Conservation (phyloP, 306 rosid species). For the Canavalia gladiata region DNA sequence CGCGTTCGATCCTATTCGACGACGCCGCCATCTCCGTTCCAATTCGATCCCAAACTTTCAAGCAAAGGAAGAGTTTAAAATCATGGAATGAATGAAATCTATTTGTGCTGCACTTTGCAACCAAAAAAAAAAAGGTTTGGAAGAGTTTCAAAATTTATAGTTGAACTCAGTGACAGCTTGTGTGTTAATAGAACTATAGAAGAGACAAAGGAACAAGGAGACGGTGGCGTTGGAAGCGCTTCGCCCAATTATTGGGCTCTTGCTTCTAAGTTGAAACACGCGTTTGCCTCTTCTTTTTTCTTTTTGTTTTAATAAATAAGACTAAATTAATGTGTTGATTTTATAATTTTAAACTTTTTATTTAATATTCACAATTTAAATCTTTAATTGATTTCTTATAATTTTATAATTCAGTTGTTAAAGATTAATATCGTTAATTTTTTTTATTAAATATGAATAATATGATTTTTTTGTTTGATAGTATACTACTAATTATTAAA, state of each 20-base stretch:
- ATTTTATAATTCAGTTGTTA: too few species aligned
- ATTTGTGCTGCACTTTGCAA: neutral
- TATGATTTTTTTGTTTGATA: too few species aligned
- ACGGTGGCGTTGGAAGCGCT: slow-evolving; percentile 14
- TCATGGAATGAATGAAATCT: neutral
- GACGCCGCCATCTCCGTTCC: slow-evolving; percentile 70
- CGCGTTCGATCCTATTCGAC: slow-evolving; percentile 83
- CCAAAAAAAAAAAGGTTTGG: neutral
- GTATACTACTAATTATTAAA: too few species aligned
- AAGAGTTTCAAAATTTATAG: neutral
- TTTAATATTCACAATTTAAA: too few species aligned
- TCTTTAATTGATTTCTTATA: too few species aligned
- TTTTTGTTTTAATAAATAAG: too few species aligned
- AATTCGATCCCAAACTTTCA: slow-evolving; percentile 22
- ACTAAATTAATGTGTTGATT: too few species aligned
- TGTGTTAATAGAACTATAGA: neutral
- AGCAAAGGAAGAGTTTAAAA: neutral
- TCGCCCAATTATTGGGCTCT: slow-evolving; percentile 1
- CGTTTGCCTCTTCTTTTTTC: neutral
- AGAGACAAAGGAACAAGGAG: neutral
- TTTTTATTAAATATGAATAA: too few species aligned
- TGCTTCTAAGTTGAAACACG: neutral
- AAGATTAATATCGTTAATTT: too few species aligned
- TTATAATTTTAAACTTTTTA: too few species aligned
- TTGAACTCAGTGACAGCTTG: neutral